Conservation (phyloP, 352 stramenopile species). For the Phytopythium chamaehyphon region DNA sequence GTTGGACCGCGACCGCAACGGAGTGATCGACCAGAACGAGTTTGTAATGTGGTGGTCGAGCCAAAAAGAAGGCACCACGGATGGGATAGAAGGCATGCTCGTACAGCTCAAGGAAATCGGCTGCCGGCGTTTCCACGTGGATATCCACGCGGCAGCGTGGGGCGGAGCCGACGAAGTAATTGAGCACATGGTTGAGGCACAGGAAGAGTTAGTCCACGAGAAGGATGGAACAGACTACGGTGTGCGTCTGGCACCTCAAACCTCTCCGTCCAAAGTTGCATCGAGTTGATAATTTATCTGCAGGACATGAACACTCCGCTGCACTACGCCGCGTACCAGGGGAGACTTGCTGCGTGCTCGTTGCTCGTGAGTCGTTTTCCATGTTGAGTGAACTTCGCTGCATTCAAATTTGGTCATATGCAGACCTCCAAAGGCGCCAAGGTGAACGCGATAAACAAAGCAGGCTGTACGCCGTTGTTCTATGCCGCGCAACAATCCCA, state of each 20-base stretch:
- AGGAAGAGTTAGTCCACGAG: conserved; percentile 36
- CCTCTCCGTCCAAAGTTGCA: neutral
- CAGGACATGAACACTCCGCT: conserved; percentile 58
- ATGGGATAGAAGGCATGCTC: conserved; percentile 41
- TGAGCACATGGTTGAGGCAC: conserved; percentile 28
- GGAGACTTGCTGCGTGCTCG: conserved; percentile 32
- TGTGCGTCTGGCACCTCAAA: conserved; percentile 21
- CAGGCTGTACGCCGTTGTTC: conserved; percentile 66
- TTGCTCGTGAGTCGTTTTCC: conserved; percentile 28
- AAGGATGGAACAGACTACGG: conserved; percentile 49
- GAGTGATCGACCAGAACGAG: conserved; percentile 50
- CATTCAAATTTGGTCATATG: neutral
- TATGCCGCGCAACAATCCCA: conserved; percentile 63
- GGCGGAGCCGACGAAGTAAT: conserved; percentile 39
- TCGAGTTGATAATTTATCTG: neutral
- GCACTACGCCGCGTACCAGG: conserved; percentile 78
- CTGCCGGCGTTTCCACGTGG: conserved; percentile 53
- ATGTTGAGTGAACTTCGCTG: neutral
- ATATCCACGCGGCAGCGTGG: conserved; percentile 66
- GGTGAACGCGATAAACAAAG: conserved; percentile 46
- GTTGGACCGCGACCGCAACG: conserved; percentile 49
- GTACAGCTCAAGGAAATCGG: conserved; percentile 46
- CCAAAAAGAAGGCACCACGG: conserved; percentile 40
- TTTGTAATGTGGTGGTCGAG: conserved; percentile 54
- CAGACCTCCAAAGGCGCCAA: conserved; percentile 36